These are phyloP conservation scores for Chaetomium tenue DNA, from an alignment of 495 filamentous ascomycete genomes.

Conservation along the genomic window DNA sequence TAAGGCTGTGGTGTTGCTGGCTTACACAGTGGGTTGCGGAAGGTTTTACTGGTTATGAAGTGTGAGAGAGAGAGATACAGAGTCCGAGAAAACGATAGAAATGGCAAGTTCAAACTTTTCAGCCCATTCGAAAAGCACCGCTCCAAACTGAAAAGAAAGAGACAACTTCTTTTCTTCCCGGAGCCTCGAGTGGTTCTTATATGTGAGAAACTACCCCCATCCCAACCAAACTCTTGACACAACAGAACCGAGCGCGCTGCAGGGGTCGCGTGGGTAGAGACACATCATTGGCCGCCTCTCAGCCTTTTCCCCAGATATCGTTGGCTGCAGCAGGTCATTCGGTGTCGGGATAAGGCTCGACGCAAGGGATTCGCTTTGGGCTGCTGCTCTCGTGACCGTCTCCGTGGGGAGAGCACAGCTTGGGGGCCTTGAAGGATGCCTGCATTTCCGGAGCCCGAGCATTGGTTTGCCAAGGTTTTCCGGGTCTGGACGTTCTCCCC, in stretches of 20 bases:
- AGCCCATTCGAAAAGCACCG: constrained; percentile 2
- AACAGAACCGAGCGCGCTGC: constrained; percentile 10
- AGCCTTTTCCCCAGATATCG: neutral
- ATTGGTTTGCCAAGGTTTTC: neutral
- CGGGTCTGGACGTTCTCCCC: neutral
- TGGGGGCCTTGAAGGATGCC: neutral
- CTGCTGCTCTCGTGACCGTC: neutral
- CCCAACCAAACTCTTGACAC: constrained; percentile 13
- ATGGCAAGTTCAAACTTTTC: neutral
- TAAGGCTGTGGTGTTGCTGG: neutral
- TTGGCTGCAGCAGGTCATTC: constrained; percentile 14
- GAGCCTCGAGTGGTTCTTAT: constrained; percentile 4
- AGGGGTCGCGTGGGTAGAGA: constrained; percentile 16
- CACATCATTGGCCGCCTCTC: constrained; percentile 18
- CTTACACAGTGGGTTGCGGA: neutral
- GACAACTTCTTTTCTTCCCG: neutral
- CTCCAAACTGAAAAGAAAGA: neutral
- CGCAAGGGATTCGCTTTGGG: neutral
- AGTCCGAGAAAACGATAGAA: neutral
- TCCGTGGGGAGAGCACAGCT: neutral
- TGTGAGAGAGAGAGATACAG: neutral
- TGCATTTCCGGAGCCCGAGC: neutral
- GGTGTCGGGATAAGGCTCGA: constrained; percentile 12
- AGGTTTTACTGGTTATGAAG: neutral
- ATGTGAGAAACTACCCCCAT: constrained; percentile 14